Percentiles rank a stretch among this genome's conserved stretches.
These are phyloP conservation scores for Ilex aquifolium DNA, from an alignment of 257 asterid genomes.

Conservation along the genomic window DNA sequence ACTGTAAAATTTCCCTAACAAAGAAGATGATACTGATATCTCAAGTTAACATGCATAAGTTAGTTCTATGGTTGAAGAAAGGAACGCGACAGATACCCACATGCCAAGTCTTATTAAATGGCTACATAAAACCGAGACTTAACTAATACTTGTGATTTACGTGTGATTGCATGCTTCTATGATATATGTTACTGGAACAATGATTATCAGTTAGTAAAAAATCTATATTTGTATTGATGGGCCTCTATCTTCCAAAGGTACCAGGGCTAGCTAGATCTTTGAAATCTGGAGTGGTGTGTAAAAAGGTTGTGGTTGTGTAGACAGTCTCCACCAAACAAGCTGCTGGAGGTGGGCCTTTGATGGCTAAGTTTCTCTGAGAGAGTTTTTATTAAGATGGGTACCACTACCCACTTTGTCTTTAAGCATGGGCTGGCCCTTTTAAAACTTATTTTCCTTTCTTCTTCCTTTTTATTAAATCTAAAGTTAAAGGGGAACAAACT, in stretches of 20 bases:
- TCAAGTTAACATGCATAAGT: no score
- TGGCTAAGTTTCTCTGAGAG: conserved; percentile 33
- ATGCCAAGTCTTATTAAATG: no score
- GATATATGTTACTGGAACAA: no score
- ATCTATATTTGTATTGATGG: not conserved
- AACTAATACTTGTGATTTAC: no score
- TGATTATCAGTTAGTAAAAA: no score
- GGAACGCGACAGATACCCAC: no score
- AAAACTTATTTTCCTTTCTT: conserved; percentile 8
- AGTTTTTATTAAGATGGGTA: conserved; percentile 34
- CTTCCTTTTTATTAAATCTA: conserved; percentile 4
- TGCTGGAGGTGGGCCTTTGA: conserved; percentile 39
- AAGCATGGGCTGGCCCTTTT: conserved; percentile 17
- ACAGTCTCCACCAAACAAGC: conserved; percentile 18
- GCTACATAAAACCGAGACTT: no score
- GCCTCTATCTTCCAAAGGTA: no score
- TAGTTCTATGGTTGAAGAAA: no score
- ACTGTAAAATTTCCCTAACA: no score
- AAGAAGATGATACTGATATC: no score
- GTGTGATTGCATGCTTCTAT: no score
- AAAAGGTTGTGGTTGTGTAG: conserved; percentile 17
- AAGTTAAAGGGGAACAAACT: conserved; percentile 10
- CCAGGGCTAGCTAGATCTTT: not conserved
- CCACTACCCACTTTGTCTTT: conserved; percentile 41
- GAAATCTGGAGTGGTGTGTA: conserved; percentile 5